Evolutionary conservation across 768 basidiomycete species (phyloP).

Genomic region (Boletellus sp.): DNA sequence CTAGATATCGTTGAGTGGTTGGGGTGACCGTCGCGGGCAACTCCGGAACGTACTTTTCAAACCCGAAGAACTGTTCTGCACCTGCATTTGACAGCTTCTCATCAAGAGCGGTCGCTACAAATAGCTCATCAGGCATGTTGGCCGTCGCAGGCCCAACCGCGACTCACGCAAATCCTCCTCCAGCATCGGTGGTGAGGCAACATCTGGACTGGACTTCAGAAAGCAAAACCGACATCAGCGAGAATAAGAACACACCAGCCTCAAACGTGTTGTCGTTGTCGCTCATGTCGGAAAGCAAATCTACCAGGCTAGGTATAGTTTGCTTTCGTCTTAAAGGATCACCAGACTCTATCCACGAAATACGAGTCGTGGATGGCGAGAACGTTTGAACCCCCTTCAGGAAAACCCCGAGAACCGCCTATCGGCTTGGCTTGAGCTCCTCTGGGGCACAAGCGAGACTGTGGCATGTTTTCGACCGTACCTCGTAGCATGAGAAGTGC

Average conservation of each 20-base stretch:
- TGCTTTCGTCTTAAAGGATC: constrained; percentile 40
- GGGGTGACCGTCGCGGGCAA: background rate
- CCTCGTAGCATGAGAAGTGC: constrained; percentile 32
- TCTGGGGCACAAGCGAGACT: constrained; percentile 24
- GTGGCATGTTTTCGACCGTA: constrained; percentile 27
- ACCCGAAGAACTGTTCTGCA: constrained; percentile 42
- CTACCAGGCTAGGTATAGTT: constrained; percentile 45
- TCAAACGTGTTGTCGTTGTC: constrained; percentile 37
- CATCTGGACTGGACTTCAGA: constrained; percentile 17
- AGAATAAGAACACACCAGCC: too few species aligned
- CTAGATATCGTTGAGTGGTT: too few species aligned
- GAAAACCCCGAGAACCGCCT: constrained; percentile 27
- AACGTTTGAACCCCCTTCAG: too few species aligned
- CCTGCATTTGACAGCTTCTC: too few species aligned
- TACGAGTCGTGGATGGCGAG: constrained; percentile 24
- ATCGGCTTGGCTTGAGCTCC: constrained; percentile 24
- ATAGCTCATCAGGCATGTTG: constrained; percentile 6
- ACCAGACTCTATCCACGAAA: constrained; percentile 24
- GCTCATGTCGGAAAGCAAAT: constrained; percentile 43
- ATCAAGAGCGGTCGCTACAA: constrained; percentile 41
- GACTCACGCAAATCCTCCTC: too few species aligned
- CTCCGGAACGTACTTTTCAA: constrained; percentile 39
- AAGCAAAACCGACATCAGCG: constrained; percentile 14
- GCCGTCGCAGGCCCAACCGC: constrained; percentile 3
- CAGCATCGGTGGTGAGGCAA: too few species aligned